These are phyloP conservation scores for Yamadazyma triangularis DNA, from an alignment of 1,139 yeast species.

Conservation along the genomic window DNA sequence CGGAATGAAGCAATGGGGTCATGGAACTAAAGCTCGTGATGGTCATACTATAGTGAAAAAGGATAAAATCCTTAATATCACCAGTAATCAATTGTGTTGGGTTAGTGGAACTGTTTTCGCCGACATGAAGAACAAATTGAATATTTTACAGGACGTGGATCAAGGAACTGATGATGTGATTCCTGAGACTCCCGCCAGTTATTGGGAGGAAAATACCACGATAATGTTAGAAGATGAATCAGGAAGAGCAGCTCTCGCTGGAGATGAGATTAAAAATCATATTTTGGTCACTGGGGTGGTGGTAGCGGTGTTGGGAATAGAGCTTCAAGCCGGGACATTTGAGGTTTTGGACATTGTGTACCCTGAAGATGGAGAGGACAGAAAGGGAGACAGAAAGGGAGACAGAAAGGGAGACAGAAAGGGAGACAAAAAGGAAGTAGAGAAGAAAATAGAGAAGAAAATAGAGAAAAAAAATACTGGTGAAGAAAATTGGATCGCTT, in stretches of 20 bases:
- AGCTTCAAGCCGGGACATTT: slow-evolving; percentile 77
- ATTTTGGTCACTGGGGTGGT: slow-evolving; percentile 82
- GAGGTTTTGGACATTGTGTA: slow-evolving; percentile 76
- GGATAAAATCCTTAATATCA: slow-evolving; percentile 74
- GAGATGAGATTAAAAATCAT: slow-evolving; percentile 46
- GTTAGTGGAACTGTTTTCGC: slow-evolving; percentile 86
- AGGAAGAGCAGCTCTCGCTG: slow-evolving; percentile 76
- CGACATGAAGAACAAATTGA: slow-evolving; percentile 81
- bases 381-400: no score
- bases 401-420: no score
- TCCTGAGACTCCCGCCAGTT: slow-evolving; percentile 30
- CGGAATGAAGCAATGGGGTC: slow-evolving; percentile 41
- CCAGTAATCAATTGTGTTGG: slow-evolving; percentile 71
- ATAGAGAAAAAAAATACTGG: slow-evolving; percentile 9
- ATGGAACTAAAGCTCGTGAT: slow-evolving; percentile 37
- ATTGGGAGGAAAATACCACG: slow-evolving; percentile 30
- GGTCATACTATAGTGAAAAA: slow-evolving; percentile 32
- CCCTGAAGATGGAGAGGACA: no score
- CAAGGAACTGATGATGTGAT: slow-evolving; percentile 50
- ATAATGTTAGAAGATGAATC: slow-evolving; percentile 91
- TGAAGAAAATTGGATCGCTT: slow-evolving; percentile 48
- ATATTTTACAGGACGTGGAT: slow-evolving; percentile 77
- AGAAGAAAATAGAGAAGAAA: slow-evolving; percentile 27
- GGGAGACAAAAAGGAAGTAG: slow-evolving; percentile 61
- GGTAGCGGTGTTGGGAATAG: slow-evolving; percentile 83